Evolutionary conservation across 2,329 filamentous ascomycete genomes (phyloP), one percentile per base, ranked within the genome.

Genomic region (Pseudofabraea citricarpa): DNA sequence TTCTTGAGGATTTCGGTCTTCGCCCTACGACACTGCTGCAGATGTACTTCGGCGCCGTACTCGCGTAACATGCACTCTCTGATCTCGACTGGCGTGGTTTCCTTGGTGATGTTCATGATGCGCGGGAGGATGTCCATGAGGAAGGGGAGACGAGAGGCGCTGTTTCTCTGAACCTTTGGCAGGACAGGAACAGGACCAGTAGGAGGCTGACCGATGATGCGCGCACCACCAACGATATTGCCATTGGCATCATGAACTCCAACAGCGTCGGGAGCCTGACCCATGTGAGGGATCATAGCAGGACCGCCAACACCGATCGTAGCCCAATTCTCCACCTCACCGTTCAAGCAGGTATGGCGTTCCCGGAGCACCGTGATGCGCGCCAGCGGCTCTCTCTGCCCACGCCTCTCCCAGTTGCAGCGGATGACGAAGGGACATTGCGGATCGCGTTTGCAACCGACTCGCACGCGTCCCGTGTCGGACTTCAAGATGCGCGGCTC

Each of bases 51-150:
- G 2, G 55, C 53, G 9, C 58, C 58, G 44, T 56, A 60, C 33
- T 59, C 54, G 33, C 56, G 47, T 35, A 77, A 61, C 27, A 83
- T 64, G 40, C 74, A 69, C 44, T 83, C 79, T 33, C 72, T 69
- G 44, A 83, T 80, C 36, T 75, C 73, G 31, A 74, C 70, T 1
- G 79, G 79, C 41, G 74, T 79, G 2, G 77, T 81, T 48, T 81
- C 77, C 21, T 74, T 58, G 8, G 68, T 70, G 47, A 83, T 70
- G 48, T 63, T 69, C 72, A 83, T 79, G 57, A 81, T 72, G 41
- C 77, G 71, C 13, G 77, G 76, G 5, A 83, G 67, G 41, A 74
- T 74, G 47, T 83, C 78, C 55, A 77, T 70, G 3, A 83, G 67
- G 58, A 83, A 83, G 35, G 68, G 67, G 23, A 83, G 33, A 41